A percentile compares a stretch with the other conserved stretches of the same genome.
These are phyloP conservation scores for Kurtzmaniella fragi DNA, from an alignment of 805 yeast genomes.

Conservation along the genomic window DNA sequence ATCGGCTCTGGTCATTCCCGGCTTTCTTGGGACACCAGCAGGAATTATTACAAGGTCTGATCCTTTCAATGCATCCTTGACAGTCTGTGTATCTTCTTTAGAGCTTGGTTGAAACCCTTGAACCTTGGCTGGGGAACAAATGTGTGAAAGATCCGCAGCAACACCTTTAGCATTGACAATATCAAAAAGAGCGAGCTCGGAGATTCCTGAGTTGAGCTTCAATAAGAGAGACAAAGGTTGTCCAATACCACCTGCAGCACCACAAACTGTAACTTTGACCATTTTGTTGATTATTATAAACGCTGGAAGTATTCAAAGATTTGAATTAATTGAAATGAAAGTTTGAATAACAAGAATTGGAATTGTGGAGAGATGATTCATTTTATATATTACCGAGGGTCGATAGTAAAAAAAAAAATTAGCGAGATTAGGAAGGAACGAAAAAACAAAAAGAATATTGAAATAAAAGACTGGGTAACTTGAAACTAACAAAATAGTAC, in stretches of 20 bases:
- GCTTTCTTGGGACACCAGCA: constrained; percentile 46
- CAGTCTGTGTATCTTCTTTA: constrained; percentile 34
- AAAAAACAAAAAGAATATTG: too few relatives aligned
- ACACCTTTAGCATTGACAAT: constrained; percentile 43
- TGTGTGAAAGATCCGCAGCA: constrained; percentile 43
- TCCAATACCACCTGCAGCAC: constrained; percentile 47
- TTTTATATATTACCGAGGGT: neutral
- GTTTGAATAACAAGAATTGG: neutral
- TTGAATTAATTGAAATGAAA: neutral
- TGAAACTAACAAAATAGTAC: too few relatives aligned
- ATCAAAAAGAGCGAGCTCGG: constrained; percentile 37
- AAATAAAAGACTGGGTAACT: too few relatives aligned
- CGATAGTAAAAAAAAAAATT: too few relatives aligned
- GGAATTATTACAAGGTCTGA: constrained; percentile 40
- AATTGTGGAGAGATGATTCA: neutral
- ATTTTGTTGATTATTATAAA: constrained; percentile 14
- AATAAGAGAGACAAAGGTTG: constrained; percentile 42
- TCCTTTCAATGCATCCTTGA: constrained; percentile 31
- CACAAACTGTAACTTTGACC: constrained; percentile 45
- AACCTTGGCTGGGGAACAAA: constrained; percentile 35
- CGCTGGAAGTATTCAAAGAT: neutral
- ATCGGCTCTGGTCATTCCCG: constrained; percentile 46
- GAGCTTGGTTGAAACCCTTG: constrained; percentile 36
- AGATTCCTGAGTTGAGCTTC: constrained; percentile 34
- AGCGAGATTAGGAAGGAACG: too few relatives aligned